These are phyloP conservation scores for Caloboletus firmus DNA, from an alignment of 1,284 basidiomycete genomes.

Conservation along the genomic window DNA sequence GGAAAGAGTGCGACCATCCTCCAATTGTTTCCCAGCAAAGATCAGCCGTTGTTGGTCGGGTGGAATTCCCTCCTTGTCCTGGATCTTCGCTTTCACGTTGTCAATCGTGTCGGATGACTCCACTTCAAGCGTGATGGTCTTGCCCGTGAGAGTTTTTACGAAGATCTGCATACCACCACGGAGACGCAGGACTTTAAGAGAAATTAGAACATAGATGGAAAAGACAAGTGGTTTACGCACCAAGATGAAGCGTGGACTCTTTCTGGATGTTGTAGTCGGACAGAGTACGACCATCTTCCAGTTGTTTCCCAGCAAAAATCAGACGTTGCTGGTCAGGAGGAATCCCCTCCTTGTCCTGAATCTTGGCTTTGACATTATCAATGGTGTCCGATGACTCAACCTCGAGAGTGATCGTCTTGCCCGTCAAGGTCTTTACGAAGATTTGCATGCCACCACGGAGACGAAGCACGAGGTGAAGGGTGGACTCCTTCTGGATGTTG, in stretches of 20 bases:
- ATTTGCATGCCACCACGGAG: conserved; percentile 90
- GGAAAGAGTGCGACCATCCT: conserved; percentile 74
- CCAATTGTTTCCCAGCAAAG: conserved; percentile 81
- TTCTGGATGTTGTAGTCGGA: conserved; percentile 82
- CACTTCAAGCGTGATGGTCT: conserved; percentile 87
- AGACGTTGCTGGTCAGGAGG: too few relatives aligned
- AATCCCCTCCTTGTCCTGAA: too few relatives aligned
- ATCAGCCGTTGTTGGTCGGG: conserved; percentile 85
- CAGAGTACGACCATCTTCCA: conserved; percentile 80
- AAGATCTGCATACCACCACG: conserved; percentile 77
- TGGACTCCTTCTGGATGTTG: conserved; percentile 79
- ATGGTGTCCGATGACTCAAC: conserved; percentile 87
- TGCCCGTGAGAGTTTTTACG: conserved; percentile 75
- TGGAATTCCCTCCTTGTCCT: conserved; percentile 82
- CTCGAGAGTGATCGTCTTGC: conserved; percentile 94
- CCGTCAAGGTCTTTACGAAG: conserved; percentile 87
- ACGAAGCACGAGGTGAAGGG: conserved; percentile 83
- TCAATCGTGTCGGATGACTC: conserved; percentile 90
- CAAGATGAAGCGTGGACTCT: conserved; percentile 68
- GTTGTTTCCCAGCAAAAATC: too few relatives aligned
- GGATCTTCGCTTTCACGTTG: conserved; percentile 84
- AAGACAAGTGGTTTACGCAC: conserved; percentile 17
- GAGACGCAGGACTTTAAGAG: conserved; percentile 53
- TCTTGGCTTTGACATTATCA: too few relatives aligned
- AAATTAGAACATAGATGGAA: conserved; percentile 3